Evolutionary conservation across 2,329 filamentous ascomycete genomes (phyloP), one percentile per base, ranked within the genome.

Genomic region (Venturia oleaginea): DNA sequence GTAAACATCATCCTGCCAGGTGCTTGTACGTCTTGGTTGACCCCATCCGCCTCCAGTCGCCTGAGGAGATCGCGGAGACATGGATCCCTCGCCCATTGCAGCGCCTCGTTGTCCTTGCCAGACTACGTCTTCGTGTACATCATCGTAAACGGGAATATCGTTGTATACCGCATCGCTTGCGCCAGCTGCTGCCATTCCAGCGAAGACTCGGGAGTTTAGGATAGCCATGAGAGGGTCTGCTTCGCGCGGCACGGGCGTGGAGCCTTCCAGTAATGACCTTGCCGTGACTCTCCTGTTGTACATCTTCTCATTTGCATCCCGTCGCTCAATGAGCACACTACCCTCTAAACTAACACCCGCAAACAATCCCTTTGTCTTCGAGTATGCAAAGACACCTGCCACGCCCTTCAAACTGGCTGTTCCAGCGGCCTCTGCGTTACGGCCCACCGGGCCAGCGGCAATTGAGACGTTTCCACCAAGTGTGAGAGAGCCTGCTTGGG

Each of bases 301-400:
- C 67, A 99, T 84, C 78, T 96, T 96, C 78, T 96, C 90, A 74
- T 99, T 99, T 70, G 94, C 94, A 76, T 99, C 94, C 78, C 92
- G 89, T 68, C 94, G 86, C 79, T 99, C 94, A 68, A 97, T 90
- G 68, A 99, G 88, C 63, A 90, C 92, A 67, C 89, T 93, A 27
- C 94, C 94, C 76, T 99, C 94, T 69, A 99, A 80, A 70, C 90
- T 95, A 59, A 99, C 92, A 73, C 94, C 94, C 5, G 94, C 94
- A 71, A 99, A 99, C 38, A 99, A 80, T 24, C 94, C 94, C 80
- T 97, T 97, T 15, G 94, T 99, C 79, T 97, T 97, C 75, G 89
- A 94, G 81, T 99, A 99, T 71, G 90, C 91, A 80, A 99, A 99
- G 61, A 99, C 88, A 63, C 91, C 94, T 0, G 92, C 90, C 10